Conservation (phyloP, 2,329 filamentous ascomycete genomes). For the Exserohilum rostratum region DNA sequence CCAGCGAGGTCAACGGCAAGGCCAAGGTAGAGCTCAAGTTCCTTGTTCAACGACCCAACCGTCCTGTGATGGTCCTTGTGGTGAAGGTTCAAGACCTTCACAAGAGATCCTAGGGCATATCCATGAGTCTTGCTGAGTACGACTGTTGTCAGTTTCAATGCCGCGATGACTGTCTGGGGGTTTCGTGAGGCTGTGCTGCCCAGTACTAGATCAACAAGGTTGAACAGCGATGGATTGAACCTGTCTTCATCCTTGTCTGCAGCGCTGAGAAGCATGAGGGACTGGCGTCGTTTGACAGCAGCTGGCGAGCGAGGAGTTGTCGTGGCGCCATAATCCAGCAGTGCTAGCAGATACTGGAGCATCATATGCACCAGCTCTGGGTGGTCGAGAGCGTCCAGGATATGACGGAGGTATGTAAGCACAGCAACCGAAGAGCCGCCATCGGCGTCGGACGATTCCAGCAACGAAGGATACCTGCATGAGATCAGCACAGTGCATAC, state of each 20-base stretch:
- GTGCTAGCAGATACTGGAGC: conserved; percentile 85
- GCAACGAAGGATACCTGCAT: conserved; percentile 83
- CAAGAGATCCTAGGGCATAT: conserved; percentile 78
- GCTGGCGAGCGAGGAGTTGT: conserved; percentile 57
- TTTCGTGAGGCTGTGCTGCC: conserved; percentile 85
- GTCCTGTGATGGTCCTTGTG: conserved; percentile 66
- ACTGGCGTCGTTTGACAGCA: conserved; percentile 81
- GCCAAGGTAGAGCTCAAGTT: conserved; percentile 73
- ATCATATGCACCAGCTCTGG: conserved; percentile 94
- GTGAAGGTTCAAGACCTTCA: conserved; percentile 68
- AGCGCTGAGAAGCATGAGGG: conserved; percentile 82
- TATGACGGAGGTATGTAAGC: conserved; percentile 87
- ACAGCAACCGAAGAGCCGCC: conserved; percentile 96
- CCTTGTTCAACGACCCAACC: conserved; percentile 74
- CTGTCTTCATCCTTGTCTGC: conserved; percentile 76
- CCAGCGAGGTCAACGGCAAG: conserved; percentile 73
- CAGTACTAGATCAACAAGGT: conserved; percentile 86
- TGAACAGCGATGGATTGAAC: conserved; percentile 86
- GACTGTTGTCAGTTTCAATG: conserved; percentile 82
- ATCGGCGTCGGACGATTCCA: conserved; percentile 96
- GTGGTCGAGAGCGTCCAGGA: conserved; percentile 89
- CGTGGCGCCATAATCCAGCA: conserved; percentile 63
- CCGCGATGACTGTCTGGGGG: conserved; percentile 86
- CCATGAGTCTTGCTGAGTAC: conserved; percentile 86
- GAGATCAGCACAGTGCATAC: conserved; percentile 18